Base-by-base conservation (phyloP, 257 asterid species). In the Salvia rosmarinus region DNA sequence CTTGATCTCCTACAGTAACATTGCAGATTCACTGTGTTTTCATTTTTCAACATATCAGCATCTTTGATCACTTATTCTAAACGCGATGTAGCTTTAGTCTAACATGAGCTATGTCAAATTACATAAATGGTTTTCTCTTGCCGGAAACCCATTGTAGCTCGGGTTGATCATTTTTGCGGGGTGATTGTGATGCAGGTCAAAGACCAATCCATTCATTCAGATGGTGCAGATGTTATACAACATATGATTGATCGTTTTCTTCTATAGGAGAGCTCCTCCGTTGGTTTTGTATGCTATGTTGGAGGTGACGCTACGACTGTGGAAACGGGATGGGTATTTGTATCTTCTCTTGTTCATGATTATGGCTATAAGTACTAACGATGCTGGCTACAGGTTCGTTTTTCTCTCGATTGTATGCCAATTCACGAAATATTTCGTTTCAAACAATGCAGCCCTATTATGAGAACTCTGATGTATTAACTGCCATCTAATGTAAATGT, bases 181-280 rank as follows among this genome's bases (percentile, higher is more conserved):
- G 14, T 43, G 51, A 65, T 39, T 32, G 50, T 51, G 7, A 20
- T 76, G 75, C 85, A 95, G 99, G 99, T 91, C 32, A 91, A 95
- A 76, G 96, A 88, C 74, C 82, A 63, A 9, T 44, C 73, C 75
- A 82, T 80, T 86, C 96, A 92, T 78, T 77, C 90, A 17, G 98
- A 95, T 71, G 99, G 99, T 1, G 89, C 88, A 46, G 98, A 95
- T 21, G 96, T 91, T 74, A 82, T 95, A 79, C 97, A 87, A 73
- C 99, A 95, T 73, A 85, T 95, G 86, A 92, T 95, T 17, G 98
- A 95, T 72, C 95, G 85, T 72, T 90, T 95, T 79, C 83, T 75
- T 52, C 43, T 85, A 43, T 87, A 86, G 81, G 56, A 68, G 62
- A 51, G 57, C 16, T 2, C 11, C 3, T 2, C 23, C 3, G 30